Base-by-base conservation (phyloP, 202 grass and related monocot species). In the Panicum virgatum region DNA sequence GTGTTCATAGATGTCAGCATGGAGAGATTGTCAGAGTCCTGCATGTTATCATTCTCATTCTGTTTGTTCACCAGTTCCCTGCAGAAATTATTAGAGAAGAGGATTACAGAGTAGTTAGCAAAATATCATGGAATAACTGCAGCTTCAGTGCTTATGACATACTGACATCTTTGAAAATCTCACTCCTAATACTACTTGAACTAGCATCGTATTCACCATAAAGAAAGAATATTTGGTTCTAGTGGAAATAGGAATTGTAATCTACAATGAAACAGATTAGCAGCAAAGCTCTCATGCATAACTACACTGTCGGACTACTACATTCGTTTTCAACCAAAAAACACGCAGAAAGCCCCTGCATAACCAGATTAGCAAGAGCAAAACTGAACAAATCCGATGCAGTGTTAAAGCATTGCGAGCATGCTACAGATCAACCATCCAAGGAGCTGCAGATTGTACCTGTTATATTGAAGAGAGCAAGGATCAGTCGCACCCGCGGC, bases 1-100 rank as follows among this genome's bases (percentile, higher is more conserved):
- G 67, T 78, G 16, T 20, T 89, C 75, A 92, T 81, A 27, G 93
- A 89, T 50, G 81, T 92, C 67, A 94, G 87, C 73, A 94, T 83
- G 0, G 91, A 96, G 30, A 94, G 77, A 52, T 23, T 87, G 43
- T 88, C 79, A 0, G 89, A 87, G 42, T 87, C 89, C 65, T 89
- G 86, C 34, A 82, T 76, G 73, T 58, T 83, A 54, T 86, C 82
- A 14, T 38, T 81, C 80, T 87, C 83, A 50, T 84, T 82, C 13
- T 97, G 88, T 62, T 84, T 93, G 50, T 61, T 82, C 40, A 38
- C 72, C n/a, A 82, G 43, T 73, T 89, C 83, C 69, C 92, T 97
- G 86, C 50, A 77, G 29, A 77, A 76, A 76, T 9, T 13, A 10
- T 69, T 80, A 5, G 30, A 18, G 2, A 68, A 75, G 26, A 36